Evolutionary conservation across 805 yeast genomes (phyloP).

Genomic region (Metschnikowia reukaufii): DNA sequence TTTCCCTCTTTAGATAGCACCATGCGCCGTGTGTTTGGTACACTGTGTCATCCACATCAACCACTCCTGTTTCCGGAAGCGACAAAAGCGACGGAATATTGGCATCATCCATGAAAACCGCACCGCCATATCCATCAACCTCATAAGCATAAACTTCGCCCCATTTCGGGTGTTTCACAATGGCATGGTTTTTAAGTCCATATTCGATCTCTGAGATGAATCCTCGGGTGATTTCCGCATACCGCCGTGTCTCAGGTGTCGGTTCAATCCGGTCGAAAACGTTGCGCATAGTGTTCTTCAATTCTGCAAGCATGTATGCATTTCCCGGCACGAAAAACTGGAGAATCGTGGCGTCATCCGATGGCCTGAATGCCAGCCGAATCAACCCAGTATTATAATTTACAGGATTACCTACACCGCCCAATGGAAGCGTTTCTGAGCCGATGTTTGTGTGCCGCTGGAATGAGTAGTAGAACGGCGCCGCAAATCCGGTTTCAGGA

Average conservation of each 20-base stretch:
- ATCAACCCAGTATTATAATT: slow-evolving; percentile 66
- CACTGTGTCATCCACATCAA: slow-evolving; percentile 49
- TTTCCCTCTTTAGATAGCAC: slow-evolving; percentile 66
- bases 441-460: slow-evolving; percentile 74
- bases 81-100: slow-evolving; percentile 81
- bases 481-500: slow-evolving; percentile 46
- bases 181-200: slow-evolving; percentile 65
- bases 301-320: slow-evolving; percentile 69
- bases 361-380: slow-evolving; percentile 84
- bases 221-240: slow-evolving; percentile 24
- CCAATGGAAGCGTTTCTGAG: slow-evolving; percentile 74
- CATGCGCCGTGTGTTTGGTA: slow-evolving; percentile 83
- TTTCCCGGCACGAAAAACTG: slow-evolving; percentile 87
- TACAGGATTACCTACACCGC: slow-evolving; percentile 85
- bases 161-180: slow-evolving; percentile 62
- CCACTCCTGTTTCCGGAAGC: slow-evolving; percentile 75
- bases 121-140: slow-evolving; percentile 82
- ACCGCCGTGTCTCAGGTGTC: slow-evolving; percentile 12
- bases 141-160: slow-evolving; percentile 87
- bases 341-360: slow-evolving; percentile 81
- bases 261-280: slow-evolving; percentile 22
- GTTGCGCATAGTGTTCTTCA: slow-evolving; percentile 35
- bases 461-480: slow-evolving; percentile 60
- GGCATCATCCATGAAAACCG: slow-evolving; percentile 83
- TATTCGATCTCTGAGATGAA: slow-evolving; percentile 44